Evolutionary conservation across 1,284 basidiomycete species (phyloP).

Genomic region (Chiua sp.): DNA sequence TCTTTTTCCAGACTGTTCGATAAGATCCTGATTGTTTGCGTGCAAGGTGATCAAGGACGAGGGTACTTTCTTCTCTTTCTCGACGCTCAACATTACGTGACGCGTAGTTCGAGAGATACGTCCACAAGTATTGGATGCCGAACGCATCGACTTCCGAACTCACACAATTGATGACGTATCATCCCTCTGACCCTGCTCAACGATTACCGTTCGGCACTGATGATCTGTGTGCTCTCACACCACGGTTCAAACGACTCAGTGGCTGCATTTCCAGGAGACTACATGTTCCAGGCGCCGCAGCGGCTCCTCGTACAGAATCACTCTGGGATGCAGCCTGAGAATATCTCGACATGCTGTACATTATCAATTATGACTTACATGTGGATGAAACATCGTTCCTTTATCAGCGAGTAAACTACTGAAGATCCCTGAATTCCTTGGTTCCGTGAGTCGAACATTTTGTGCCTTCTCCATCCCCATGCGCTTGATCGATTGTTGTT

Average conservation of each 20-base stretch:
- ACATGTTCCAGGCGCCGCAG: slow-evolving; percentile 59
- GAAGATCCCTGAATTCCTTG: too few relatives aligned
- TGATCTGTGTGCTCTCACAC: neutral
- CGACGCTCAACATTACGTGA: slow-evolving; percentile 39
- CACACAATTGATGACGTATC: slow-evolving; percentile 32
- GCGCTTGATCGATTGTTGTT: too few relatives aligned
- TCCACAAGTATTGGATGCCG: neutral
- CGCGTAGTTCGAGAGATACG: neutral
- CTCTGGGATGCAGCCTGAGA: slow-evolving; percentile 42
- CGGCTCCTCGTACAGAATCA: slow-evolving; percentile 52
- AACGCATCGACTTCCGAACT: neutral
- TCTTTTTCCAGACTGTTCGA: too few relatives aligned
- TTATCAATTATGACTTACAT: neutral
- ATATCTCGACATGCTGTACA: slow-evolving; percentile 54
- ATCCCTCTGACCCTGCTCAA: slow-evolving; percentile 48
- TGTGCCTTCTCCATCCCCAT: too few relatives aligned
- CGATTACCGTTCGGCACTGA: slow-evolving; percentile 54
- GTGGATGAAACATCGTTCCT: too few relatives aligned
- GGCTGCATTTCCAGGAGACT: slow-evolving; percentile 56
- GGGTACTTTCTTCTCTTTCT: slow-evolving; percentile 56
- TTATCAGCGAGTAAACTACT: too few relatives aligned
- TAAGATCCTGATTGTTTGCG: slow-evolving; percentile 31
- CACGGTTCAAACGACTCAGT: slow-evolving; percentile 52
- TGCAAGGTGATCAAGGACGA: slow-evolving; percentile 55
- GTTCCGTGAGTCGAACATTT: too few relatives aligned